Evolutionary conservation across 306 rosid genomes (phyloP).

Genomic region (Vigna mungo): DNA sequence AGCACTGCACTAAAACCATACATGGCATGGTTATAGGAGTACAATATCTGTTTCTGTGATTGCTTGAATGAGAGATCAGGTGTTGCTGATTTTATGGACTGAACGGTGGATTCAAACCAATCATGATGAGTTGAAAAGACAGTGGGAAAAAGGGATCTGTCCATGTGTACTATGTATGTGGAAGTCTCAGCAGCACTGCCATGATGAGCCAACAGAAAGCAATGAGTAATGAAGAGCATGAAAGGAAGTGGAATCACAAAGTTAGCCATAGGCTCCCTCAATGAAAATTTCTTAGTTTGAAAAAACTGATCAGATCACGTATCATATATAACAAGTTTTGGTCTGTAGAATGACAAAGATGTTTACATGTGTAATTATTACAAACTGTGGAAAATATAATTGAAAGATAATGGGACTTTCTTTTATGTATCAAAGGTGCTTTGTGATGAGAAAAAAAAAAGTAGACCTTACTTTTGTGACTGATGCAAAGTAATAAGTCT

Average conservation of each 20-base stretch:
- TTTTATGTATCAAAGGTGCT: not conserved
- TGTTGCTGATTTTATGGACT: slow-evolving; percentile 28
- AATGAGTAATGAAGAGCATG: slow-evolving; percentile 11
- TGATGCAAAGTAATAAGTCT: not conserved
- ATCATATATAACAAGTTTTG: slow-evolving; percentile 5
- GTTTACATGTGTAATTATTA: slow-evolving; percentile 20
- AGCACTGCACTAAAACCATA: slow-evolving; percentile 43
- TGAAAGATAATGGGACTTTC: not conserved
- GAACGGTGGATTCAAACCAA: slow-evolving; percentile 42
- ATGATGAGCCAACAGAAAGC: slow-evolving; percentile 26
- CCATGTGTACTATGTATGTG: slow-evolving; percentile 50
- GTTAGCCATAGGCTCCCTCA: slow-evolving; percentile 22
- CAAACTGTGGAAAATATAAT: not conserved
- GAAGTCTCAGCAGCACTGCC: slow-evolving; percentile 34
- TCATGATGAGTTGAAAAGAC: slow-evolving; percentile 34
- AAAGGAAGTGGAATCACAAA: slow-evolving; percentile 15
- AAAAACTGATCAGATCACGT: not conserved
- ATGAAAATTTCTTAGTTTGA: slow-evolving; percentile 19
- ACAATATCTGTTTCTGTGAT: slow-evolving; percentile 2
- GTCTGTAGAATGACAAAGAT: slow-evolving; percentile 4
- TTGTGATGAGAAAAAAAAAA: not conserved
- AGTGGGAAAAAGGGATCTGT: slow-evolving; percentile 39
- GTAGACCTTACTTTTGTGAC: not conserved
- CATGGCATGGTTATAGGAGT: slow-evolving; percentile 42
- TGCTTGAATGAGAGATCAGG: not conserved